These are phyloP conservation scores for Alternaria postmessia DNA, from an alignment of 2,329 filamentous ascomycete genomes.

Conservation along the genomic window DNA sequence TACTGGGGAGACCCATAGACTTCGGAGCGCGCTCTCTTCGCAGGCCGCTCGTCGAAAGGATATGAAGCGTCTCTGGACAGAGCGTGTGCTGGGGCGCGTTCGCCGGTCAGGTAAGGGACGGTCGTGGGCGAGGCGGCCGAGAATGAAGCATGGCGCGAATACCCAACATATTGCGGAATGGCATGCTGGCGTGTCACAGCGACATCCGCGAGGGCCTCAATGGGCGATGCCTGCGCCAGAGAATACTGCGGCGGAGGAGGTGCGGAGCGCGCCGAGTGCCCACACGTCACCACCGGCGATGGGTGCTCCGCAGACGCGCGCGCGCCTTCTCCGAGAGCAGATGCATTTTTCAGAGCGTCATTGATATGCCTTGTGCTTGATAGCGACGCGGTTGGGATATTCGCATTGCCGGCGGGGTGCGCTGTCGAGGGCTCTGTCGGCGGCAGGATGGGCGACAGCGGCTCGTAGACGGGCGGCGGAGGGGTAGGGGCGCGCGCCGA, in stretches of 20 bases:
- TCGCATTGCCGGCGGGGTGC: conserved; percentile 33
- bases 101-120: conserved; percentile 27
- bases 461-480: conserved; percentile 46
- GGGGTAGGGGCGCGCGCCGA: conserved; percentile 42
- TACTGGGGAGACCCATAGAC: conserved; percentile 57
- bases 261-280: conserved; percentile 30
- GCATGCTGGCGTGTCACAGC: conserved; percentile 48
- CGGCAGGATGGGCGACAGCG: conserved; percentile 45
- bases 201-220: conserved; percentile 56
- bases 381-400: conserved; percentile 18
- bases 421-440: conserved; percentile 28
- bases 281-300: conserved; percentile 22
- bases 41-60: conserved; percentile 57
- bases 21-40: conserved; percentile 69
- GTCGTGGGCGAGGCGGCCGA: conserved; percentile 31
- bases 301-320: conserved; percentile 21
- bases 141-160: conserved; percentile 33
- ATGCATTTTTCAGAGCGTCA: conserved; percentile 8
- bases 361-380: conserved; percentile 20
- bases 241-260: conserved; percentile 35
- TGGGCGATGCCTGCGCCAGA: conserved; percentile 47
- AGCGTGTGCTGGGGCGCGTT: conserved; percentile 35
- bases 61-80: conserved; percentile 20
- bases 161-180: conserved; percentile 42
- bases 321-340: conserved; percentile 6